Evolutionary conservation across 495 filamentous ascomycete species (phyloP).

Genomic region (Baudoinia panamericana): DNA sequence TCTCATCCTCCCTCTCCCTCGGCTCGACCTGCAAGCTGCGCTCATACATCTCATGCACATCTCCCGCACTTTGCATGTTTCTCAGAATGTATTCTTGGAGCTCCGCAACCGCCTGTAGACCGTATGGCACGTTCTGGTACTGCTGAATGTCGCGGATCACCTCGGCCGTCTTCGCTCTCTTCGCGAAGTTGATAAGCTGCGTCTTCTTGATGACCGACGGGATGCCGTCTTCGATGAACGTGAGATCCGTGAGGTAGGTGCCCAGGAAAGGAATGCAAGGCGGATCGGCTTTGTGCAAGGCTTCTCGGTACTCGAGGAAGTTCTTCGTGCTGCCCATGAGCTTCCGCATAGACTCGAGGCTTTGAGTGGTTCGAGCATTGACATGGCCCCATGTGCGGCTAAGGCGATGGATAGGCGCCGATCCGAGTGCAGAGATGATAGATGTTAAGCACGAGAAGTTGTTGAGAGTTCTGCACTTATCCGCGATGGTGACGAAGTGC

Average conservation of each 20-base stretch:
- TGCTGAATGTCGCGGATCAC: conserved; percentile 97
- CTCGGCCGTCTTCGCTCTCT: conserved; percentile 93
- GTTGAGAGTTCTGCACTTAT: conserved; percentile 89
- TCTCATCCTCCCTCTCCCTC: conserved; percentile 90
- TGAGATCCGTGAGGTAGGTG: conserved; percentile 95
- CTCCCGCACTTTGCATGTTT: conserved; percentile 84
- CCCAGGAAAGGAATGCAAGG: conserved; percentile 98
- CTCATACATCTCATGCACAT: conserved; percentile 99
- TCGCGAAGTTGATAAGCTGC: conserved; percentile 94
- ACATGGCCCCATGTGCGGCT: conserved; percentile 92
- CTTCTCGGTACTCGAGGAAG: conserved; percentile 91
- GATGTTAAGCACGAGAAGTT: conserved; percentile 98
- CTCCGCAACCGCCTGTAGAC: conserved; percentile 74
- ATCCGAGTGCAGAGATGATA: conserved; percentile 89
- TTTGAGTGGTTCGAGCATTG: conserved; percentile 61
- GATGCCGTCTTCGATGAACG: conserved; percentile 97
- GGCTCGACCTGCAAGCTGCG: conserved; percentile 85
- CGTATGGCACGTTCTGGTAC: conserved; percentile 92
- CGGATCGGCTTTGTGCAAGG: conserved; percentile 80
- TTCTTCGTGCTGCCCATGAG: conserved; percentile 98
- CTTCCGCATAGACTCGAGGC: conserved; percentile 79
- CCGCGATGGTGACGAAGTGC: conserved; percentile 90
- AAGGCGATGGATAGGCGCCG: conserved; percentile 86
- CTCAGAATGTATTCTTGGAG: conserved; percentile 93
- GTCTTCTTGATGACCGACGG: conserved; percentile 89